Percentiles rank a stretch among this genome's conserved stretches.
Evolutionary conservation across 305 asterid genomes (phyloP).

Genomic region (Solanum hybrid): DNA sequence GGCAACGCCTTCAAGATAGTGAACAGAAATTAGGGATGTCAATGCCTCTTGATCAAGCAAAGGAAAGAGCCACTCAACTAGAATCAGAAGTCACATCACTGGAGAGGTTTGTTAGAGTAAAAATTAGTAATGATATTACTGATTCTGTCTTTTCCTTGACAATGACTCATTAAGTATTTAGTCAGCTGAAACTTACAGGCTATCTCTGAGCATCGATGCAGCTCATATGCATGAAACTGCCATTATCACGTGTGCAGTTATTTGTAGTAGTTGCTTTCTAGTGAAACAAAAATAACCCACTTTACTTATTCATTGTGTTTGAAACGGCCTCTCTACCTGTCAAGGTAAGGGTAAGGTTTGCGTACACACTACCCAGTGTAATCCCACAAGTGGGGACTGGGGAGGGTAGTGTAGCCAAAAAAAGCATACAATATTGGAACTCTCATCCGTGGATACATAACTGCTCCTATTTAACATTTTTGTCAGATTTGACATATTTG

Average conservation of each 20-base stretch:
- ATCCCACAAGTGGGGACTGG: background rate
- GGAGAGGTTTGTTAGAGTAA: slow-evolving; percentile 53
- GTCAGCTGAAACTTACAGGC: background rate
- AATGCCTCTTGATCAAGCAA: slow-evolving; percentile 72
- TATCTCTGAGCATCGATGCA: background rate
- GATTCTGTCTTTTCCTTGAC: background rate
- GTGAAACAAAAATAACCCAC: background rate
- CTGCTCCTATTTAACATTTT: background rate
- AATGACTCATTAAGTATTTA: background rate
- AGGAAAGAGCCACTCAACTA: slow-evolving; percentile 60
- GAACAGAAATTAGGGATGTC: slow-evolving; percentile 75
- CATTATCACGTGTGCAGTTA: background rate
- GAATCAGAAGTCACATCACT: slow-evolving; percentile 69
- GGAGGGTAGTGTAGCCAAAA: background rate
- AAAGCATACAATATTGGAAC: background rate
- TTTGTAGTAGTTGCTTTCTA: background rate
- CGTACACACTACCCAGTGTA: background rate
- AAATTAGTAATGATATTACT: background rate
- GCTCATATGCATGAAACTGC: background rate
- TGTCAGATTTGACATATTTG: background rate
- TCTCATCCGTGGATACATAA: background rate
- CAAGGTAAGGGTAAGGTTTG: background rate
- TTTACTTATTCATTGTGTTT: background rate
- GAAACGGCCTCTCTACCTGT: background rate
- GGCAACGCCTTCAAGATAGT: slow-evolving; percentile 82